Evolutionary conservation across 2,329 filamentous ascomycete genomes (phyloP).

Genomic region (Cladosporium sp.): DNA sequence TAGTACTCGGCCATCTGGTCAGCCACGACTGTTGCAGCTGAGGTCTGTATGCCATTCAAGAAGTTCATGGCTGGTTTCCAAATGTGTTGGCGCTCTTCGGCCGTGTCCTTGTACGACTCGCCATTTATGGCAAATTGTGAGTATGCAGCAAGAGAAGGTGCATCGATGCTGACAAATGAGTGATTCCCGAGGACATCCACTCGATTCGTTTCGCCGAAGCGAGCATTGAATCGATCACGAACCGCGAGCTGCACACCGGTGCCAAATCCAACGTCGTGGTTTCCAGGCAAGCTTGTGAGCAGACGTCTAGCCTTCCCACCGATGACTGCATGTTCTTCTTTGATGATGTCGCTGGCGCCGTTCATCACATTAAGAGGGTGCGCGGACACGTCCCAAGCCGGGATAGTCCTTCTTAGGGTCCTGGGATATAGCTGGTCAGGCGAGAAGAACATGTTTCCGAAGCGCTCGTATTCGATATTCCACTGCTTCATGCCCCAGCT

Average conservation of each 20-base stretch:
- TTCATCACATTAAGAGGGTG: constrained; percentile 27
- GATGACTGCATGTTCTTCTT: constrained; percentile 55
- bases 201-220: constrained; percentile 88
- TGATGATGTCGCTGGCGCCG: constrained; percentile 60
- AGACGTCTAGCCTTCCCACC: constrained; percentile 73
- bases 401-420: constrained; percentile 26
- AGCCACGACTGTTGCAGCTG: constrained; percentile 68
- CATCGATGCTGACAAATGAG: constrained; percentile 89
- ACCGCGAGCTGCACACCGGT: constrained; percentile 79
- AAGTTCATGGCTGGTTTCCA: constrained; percentile 79
- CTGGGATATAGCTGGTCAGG: constrained; percentile 37
- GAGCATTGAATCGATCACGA: constrained; percentile 79
- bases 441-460: constrained; percentile 78
- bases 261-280: constrained; percentile 93
- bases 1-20: constrained; percentile 58
- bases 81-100: constrained; percentile 49
- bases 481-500: constrained; percentile 82
- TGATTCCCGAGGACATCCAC: constrained; percentile 94
- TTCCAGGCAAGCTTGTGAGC: constrained; percentile 84
- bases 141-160: constrained; percentile 80
- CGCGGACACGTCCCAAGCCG: constrained; percentile 28
- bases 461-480: constrained; percentile 82
- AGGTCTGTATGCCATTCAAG: constrained; percentile 64
- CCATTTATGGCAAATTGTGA: constrained; percentile 58
- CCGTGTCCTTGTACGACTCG: constrained; percentile 51